Evolutionary conservation across 2,329 filamentous ascomycete genomes (phyloP).

Genomic region (Pseudomassariella vexata): DNA sequence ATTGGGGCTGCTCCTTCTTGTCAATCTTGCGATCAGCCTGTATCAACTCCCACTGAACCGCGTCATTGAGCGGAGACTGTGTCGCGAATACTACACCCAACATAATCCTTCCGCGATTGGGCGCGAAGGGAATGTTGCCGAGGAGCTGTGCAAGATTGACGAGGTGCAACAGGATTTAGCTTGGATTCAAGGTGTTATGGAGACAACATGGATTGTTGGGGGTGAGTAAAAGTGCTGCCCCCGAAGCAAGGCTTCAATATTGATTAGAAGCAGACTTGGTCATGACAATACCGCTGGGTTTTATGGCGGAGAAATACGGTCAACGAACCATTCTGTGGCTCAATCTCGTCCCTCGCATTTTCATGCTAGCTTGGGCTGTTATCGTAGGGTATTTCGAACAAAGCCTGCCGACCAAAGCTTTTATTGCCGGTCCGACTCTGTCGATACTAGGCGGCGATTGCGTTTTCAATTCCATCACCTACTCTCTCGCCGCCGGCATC

Average conservation of each 20-base stretch:
- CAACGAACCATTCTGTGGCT: slow-evolving; percentile 33
- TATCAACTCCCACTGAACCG: slow-evolving; percentile 42
- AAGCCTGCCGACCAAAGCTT: slow-evolving; percentile 29
- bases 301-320: slow-evolving; percentile 37
- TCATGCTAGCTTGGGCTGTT: slow-evolving; percentile 34
- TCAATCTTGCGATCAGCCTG: slow-evolving; percentile 41
- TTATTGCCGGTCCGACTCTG: slow-evolving; percentile 33
- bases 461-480: slow-evolving; percentile 44
- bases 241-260: slow-evolving; percentile 5
- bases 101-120: slow-evolving; percentile 30
- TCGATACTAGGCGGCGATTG: slow-evolving; percentile 44
- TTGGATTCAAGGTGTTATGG: slow-evolving; percentile 44
- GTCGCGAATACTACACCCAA: slow-evolving; percentile 40
- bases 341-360: slow-evolving; percentile 35
- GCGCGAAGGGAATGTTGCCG: slow-evolving; percentile 35
- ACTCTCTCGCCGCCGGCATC: slow-evolving; percentile 36
- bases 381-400: slow-evolving; percentile 31
- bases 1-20: slow-evolving; percentile 34
- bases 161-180: slow-evolving; percentile 44
- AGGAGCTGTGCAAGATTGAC: slow-evolving; percentile 49
- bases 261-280: slow-evolving; percentile 34
- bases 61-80: slow-evolving; percentile 41
- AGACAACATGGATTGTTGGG: slow-evolving; percentile 43
- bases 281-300: slow-evolving; percentile 43
- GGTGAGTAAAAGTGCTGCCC: slow-evolving; percentile 25